Evolutionary conservation across 371 early-diverging fungal species (phyloP).

Genomic region (Actinomucor elegans): DNA sequence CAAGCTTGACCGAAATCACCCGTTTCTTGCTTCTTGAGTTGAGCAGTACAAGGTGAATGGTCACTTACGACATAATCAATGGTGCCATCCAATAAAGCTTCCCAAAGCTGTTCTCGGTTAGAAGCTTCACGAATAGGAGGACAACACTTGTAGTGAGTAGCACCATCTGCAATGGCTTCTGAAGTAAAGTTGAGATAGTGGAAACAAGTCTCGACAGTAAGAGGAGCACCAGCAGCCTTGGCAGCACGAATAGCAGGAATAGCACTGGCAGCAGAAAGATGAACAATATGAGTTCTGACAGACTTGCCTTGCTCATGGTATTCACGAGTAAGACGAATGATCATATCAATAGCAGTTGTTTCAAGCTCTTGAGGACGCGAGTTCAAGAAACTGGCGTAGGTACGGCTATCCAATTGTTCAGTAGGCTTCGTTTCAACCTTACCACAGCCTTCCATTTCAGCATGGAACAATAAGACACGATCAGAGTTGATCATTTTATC

Average conservation of each 20-base stretch:
- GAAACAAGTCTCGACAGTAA: constrained; percentile 84
- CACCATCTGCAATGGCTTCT: constrained; percentile 70
- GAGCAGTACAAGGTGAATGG: constrained; percentile 82
- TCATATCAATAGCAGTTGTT: constrained; percentile 71
- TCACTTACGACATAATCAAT: constrained; percentile 85
- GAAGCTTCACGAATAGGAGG: constrained; percentile 79
- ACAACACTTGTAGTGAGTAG: constrained; percentile 85
- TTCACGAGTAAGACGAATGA: constrained; percentile 69
- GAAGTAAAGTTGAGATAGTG: constrained; percentile 75
- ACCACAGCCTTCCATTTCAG: constrained; percentile 65
- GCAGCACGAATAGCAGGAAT: constrained; percentile 73
- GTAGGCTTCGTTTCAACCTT: constrained; percentile 2
- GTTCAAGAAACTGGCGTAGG: constrained; percentile 67
- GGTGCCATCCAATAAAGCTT: constrained; percentile 73
- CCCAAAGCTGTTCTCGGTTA: constrained; percentile 76
- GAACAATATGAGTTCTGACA: constrained; percentile 80
- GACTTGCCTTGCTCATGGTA: constrained; percentile 52
- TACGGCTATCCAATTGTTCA: constrained; percentile 41
- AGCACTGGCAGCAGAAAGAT: constrained; percentile 76
- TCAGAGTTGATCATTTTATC: constrained; percentile 49
- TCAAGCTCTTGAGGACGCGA: constrained; percentile 74
- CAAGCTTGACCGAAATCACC: constrained; percentile 81
- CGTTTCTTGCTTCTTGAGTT: constrained; percentile 65
- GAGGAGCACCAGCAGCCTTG: constrained; percentile 65
- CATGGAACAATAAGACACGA: constrained; percentile 74